Conservation (phyloP, 139 green algal genomes). For the Trebouxia sp. region DNA sequence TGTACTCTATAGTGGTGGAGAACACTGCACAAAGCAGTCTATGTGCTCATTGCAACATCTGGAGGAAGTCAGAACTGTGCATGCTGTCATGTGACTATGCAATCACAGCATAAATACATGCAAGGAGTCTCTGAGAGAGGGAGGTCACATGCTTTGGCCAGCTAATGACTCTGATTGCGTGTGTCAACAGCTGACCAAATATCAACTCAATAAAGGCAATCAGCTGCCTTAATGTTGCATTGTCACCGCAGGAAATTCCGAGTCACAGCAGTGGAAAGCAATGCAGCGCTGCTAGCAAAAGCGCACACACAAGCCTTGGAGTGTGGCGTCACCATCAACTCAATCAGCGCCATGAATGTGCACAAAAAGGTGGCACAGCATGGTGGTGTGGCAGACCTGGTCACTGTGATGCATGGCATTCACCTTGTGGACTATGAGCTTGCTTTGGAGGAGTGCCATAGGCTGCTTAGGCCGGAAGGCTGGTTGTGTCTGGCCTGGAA, state of each 20-base stretch:
- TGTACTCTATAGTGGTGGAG: neutral
- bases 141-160: no score
- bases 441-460: constrained; percentile 17
- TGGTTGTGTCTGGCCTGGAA: constrained; percentile 8
- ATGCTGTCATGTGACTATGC: neutral
- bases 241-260: constrained; percentile 17
- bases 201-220: neutral
- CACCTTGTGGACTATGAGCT: constrained; percentile 14
- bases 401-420: constrained; percentile 24
- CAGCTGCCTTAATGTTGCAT: neutral
- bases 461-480: constrained; percentile 19
- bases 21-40: neutral
- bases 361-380: constrained; percentile 21
- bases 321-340: constrained; percentile 25
- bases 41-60: neutral
- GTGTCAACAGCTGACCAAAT: no score
- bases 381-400: constrained; percentile 4
- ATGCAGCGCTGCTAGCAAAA: constrained; percentile 11
- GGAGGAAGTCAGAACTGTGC: no score
- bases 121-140: no score
- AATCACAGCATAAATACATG: neutral
- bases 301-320: constrained; percentile 12
- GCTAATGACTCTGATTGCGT: no score
- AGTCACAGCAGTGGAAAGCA: constrained; percentile 24
- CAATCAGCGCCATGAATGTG: neutral